These are phyloP conservation scores for Cercospora berteroae DNA, from an alignment of 2,329 filamentous ascomycete genomes.

Conservation along the genomic window DNA sequence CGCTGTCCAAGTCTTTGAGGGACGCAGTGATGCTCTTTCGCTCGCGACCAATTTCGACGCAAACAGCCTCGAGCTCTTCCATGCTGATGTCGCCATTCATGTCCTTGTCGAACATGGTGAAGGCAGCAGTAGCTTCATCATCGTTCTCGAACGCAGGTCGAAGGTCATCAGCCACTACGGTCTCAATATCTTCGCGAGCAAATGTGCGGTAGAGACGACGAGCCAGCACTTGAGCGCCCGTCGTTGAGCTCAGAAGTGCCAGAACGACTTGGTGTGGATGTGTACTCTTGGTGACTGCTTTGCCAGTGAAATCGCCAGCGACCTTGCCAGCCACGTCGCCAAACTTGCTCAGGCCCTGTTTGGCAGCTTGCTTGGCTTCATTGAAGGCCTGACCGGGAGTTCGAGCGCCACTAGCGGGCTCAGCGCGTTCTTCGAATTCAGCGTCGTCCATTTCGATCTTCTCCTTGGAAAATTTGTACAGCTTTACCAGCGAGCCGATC, in stretches of 20 bases:
- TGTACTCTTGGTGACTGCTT: constrained; percentile 62
- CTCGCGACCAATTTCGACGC: constrained; percentile 90
- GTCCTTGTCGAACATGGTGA: constrained; percentile 91
- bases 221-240: constrained; percentile 77
- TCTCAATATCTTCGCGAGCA: constrained; percentile 70
- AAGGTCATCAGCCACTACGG: constrained; percentile 74
- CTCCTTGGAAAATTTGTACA: constrained; percentile 63
- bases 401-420: constrained; percentile 58
- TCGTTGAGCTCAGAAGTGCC: constrained; percentile 69
- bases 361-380: constrained; percentile 70
- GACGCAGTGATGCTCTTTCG: constrained; percentile 94
- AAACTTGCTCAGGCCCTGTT: constrained; percentile 72
- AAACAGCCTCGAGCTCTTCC: constrained; percentile 89
- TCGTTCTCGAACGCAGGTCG: constrained; percentile 73
- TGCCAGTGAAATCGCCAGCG: constrained; percentile 88
- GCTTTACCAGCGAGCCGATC: constrained; percentile 65
- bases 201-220: constrained; percentile 86
- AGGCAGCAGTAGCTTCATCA: constrained; percentile 86
- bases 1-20: constrained; percentile 89
- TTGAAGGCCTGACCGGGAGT: constrained; percentile 72
- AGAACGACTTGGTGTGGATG: constrained; percentile 83
- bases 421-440: constrained; percentile 64
- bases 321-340: constrained; percentile 82
- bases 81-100: constrained; percentile 95
- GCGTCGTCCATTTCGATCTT: constrained; percentile 70